Conservation (phyloP, 805 yeast genomes). For the Metschnikowia henanensis region DNA sequence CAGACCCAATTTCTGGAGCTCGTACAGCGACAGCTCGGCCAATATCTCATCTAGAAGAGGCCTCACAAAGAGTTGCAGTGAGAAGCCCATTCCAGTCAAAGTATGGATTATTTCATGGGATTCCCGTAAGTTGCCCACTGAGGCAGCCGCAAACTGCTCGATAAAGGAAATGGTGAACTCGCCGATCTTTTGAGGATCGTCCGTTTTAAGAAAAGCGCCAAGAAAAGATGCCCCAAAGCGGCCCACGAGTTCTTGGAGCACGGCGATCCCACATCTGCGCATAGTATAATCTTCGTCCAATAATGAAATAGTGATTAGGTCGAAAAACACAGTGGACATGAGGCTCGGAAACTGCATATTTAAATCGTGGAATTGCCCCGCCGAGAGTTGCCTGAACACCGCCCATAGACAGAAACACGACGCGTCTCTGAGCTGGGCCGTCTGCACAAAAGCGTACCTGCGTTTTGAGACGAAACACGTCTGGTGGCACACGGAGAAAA, state of each 20-base stretch:
- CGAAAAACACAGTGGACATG: slow-evolving; percentile 24
- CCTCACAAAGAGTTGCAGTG: slow-evolving; percentile 26
- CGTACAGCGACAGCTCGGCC: slow-evolving; percentile 37
- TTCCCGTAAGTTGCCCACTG: slow-evolving; percentile 21
- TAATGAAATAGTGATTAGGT: slow-evolving; percentile 52
- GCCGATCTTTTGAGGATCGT: slow-evolving; percentile 22
- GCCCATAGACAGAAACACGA: slow-evolving; percentile 89
- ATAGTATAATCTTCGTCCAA: slow-evolving; percentile 75
- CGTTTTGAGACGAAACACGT: slow-evolving; percentile 59
- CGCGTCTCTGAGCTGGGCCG: slow-evolving; percentile 78
- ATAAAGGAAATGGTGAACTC: slow-evolving; percentile 49
- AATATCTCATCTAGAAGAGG: slow-evolving; percentile 31
- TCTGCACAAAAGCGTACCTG: slow-evolving; percentile 50
- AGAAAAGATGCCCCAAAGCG: slow-evolving; percentile 52
- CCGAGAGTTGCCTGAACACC: slow-evolving; percentile 43
- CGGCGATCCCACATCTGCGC: slow-evolving; percentile 83
- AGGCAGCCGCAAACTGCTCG: slow-evolving; percentile 54
- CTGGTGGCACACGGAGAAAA: slow-evolving; percentile 41
- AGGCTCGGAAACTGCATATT: slow-evolving; percentile 14
- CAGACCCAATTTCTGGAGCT: slow-evolving; percentile 43
- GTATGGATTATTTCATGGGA: slow-evolving; percentile 19
- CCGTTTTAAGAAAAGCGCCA: slow-evolving; percentile 21
- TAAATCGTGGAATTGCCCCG: slow-evolving; percentile 16
- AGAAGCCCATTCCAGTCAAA: slow-evolving; percentile 27
- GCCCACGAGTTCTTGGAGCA: slow-evolving; percentile 83